Percentiles rank a stretch among this genome's conserved stretches.
phyloP scores from a whole-genome alignment of 306 rosid genomes.

The Astragalus glycyphyllos region DNA sequence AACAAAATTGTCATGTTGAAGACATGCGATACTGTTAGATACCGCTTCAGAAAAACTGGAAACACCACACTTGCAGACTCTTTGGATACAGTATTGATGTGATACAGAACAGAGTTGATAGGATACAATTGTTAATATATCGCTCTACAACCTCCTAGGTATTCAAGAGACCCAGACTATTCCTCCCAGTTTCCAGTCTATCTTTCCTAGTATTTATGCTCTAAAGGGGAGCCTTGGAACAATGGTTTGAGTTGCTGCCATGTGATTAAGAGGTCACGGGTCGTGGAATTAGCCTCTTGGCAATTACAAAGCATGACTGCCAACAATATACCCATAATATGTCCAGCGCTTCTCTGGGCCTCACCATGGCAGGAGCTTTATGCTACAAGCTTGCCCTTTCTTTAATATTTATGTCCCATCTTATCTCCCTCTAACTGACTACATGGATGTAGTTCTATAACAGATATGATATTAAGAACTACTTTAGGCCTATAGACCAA shows the following conservation, averaged over 20 bases:
- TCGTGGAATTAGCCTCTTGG: not conserved
- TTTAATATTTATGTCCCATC: not conserved
- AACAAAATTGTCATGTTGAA: constrained; percentile 7
- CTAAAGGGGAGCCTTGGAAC: not conserved
- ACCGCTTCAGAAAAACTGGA: constrained; percentile 1
- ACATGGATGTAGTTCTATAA: not conserved
- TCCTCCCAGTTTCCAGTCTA: not conserved
- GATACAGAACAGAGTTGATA: constrained; percentile 21
- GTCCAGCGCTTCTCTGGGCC: not conserved
- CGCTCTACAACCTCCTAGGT: not conserved
- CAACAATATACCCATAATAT: not conserved
- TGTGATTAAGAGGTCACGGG: not conserved
- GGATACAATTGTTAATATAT: constrained; percentile 8
- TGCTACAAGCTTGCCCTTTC: not conserved
- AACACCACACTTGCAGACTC: constrained; percentile 16
- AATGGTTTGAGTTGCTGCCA: constrained; percentile 5
- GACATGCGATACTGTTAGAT: not conserved
- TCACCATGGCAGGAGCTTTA: not conserved
- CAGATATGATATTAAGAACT: not conserved
- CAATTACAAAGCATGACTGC: not conserved
- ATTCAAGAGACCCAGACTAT: not conserved
- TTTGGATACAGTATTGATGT: not conserved
- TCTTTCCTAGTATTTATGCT: not conserved
- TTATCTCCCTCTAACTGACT: constrained; percentile 1
- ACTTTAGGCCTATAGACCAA: not conserved